Conservation (phyloP, 805 yeast genomes). For the Trichomonascus vanleenenianus region DNA sequence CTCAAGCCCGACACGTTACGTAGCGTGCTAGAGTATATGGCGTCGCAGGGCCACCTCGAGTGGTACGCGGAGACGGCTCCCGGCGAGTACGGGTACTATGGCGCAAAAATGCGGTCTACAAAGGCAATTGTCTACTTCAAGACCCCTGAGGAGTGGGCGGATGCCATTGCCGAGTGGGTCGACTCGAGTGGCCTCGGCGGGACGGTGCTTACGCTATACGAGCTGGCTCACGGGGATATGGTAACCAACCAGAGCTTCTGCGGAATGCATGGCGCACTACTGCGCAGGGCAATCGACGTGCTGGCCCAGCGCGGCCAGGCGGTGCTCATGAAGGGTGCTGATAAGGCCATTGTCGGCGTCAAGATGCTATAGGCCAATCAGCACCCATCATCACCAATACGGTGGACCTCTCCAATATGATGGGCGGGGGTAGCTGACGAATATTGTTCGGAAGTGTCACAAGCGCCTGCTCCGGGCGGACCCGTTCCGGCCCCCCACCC, state of each 20-base stretch:
- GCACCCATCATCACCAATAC: no score
- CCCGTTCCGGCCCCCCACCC: not conserved
- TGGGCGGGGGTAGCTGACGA: no score
- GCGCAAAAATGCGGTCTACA: not conserved
- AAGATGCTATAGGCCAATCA: conserved; percentile 34
- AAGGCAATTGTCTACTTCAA: conserved; percentile 47
- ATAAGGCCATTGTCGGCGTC: conserved; percentile 60
- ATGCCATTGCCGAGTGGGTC: conserved; percentile 57
- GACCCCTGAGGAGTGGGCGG: conserved; percentile 60
- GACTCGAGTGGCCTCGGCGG: conserved; percentile 73
- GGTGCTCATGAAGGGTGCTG: conserved; percentile 59
- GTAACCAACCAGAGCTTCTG: conserved; percentile 50
- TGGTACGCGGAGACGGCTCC: conserved; percentile 31
- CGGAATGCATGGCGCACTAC: conserved; percentile 49
- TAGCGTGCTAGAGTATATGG: conserved; percentile 52
- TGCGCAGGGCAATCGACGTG: conserved; percentile 47
- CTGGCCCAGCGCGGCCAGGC: conserved; percentile 67
- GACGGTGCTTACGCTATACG: conserved; percentile 73
- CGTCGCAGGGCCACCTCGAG: conserved; percentile 48
- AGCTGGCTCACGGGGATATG: conserved; percentile 59
- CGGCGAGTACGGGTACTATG: not conserved
- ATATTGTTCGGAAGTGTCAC: no score
- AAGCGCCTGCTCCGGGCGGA: not conserved
- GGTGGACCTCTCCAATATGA: no score
- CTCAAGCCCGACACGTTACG: conserved; percentile 47